phyloP scores from a whole-genome alignment of 176 grass and related monocot species.

The Cenchrus purpureus region DNA sequence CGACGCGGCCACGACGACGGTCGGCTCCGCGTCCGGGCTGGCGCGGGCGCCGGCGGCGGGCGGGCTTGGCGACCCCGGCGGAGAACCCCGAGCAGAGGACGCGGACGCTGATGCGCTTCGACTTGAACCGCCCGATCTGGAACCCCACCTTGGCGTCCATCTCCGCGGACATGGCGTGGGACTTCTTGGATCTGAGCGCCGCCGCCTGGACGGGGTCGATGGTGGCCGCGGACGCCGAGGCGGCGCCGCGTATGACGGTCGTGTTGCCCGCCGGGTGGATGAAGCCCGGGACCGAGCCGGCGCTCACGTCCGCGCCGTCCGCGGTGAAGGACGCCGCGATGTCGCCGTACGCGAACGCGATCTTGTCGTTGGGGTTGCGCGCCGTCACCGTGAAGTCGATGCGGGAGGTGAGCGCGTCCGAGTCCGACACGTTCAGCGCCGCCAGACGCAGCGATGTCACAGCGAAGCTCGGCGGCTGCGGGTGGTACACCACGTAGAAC shows the following conservation, averaged over 20 bases:
- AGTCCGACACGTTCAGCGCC: constrained; percentile 70
- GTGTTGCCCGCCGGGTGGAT: constrained; percentile 69
- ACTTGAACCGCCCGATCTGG: constrained; percentile 80
- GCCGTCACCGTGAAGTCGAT: constrained; percentile 85
- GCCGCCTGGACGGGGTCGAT: constrained; percentile 65
- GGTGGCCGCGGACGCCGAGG: constrained; percentile 38
- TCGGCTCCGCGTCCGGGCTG: constrained; percentile 40
- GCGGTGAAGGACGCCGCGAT: constrained; percentile 57
- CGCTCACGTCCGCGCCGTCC: constrained; percentile 62
- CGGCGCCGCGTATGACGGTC: constrained; percentile 62
- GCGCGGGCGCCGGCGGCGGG: constrained; percentile 29
- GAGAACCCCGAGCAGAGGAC: constrained; percentile 66
- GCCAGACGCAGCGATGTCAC: constrained; percentile 77
- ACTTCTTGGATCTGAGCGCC: constrained; percentile 73
- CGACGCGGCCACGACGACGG: constrained; percentile 38
- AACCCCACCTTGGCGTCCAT: constrained; percentile 83
- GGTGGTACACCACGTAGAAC: constrained; percentile 88
- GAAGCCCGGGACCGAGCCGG: constrained; percentile 77
- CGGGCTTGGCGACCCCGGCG: constrained; percentile 50
- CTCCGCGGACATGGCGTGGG: constrained; percentile 52
- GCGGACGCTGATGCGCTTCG: constrained; percentile 70
- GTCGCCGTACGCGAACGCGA: constrained; percentile 78
- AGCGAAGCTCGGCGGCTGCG: constrained; percentile 68
- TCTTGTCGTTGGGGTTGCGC: constrained; percentile 87
- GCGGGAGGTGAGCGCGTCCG: constrained; percentile 75